Conservation (phyloP, 2,329 filamentous ascomycete species). For the Ophiostoma piceae region DNA sequence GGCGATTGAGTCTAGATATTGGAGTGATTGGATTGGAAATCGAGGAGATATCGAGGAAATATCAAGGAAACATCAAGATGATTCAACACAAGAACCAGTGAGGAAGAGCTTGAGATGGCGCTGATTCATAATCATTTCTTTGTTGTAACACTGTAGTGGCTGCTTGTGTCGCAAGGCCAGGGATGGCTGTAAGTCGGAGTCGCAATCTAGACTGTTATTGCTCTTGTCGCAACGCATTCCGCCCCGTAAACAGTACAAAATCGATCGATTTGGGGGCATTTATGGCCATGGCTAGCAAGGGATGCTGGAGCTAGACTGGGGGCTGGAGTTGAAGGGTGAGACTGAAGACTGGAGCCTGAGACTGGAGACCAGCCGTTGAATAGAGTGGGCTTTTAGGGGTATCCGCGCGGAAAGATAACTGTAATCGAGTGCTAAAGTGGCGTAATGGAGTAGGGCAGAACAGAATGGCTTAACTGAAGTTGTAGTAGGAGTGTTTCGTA, state of each 20-base stretch:
- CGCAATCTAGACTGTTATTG: neutral
- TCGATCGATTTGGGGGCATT: neutral
- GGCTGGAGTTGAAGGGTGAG: neutral
- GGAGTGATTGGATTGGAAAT: neutral
- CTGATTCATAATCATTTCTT: neutral
- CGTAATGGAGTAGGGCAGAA: neutral
- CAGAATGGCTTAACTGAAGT: neutral
- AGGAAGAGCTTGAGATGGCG: neutral
- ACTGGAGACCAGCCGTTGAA: neutral
- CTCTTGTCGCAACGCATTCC: too few species aligned
- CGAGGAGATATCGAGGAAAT: neutral
- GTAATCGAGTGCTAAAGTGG: constrained; percentile 1
- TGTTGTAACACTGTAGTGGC: neutral
- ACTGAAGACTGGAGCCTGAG: neutral
- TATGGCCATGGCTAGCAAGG: neutral
- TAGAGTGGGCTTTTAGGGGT: constrained; percentile 5
- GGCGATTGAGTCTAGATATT: neutral
- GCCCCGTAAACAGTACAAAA: neutral
- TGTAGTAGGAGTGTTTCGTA: neutral
- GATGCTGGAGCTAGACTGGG: too few species aligned
- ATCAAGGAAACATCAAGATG: neutral
- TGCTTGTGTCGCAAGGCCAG: constrained; percentile 1
- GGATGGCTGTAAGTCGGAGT: neutral
- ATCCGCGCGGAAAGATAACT: neutral
- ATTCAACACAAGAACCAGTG: neutral